These are phyloP conservation scores for Phoma sp. DNA, from an alignment of 2,329 filamentous ascomycete species.

Conservation along the genomic window DNA sequence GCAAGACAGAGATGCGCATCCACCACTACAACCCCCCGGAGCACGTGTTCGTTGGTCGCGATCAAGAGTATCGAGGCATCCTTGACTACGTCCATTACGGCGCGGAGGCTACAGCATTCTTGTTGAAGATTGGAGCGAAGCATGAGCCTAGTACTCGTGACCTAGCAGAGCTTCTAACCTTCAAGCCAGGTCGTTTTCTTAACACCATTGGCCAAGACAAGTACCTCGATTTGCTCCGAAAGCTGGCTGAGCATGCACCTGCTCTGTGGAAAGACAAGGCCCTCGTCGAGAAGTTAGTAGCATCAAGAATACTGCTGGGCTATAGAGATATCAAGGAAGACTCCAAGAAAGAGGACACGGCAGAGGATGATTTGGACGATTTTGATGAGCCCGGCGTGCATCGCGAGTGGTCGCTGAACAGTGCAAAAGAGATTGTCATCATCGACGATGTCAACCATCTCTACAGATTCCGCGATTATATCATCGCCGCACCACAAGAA, in stretches of 20 bases:
- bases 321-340: constrained; percentile 73
- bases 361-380: constrained; percentile 53
- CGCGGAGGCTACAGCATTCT: constrained; percentile 81
- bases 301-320: constrained; percentile 78
- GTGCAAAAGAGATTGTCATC: constrained; percentile 78
- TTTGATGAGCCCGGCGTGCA: constrained; percentile 53
- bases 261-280: constrained; percentile 78
- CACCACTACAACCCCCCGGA: constrained; percentile 68
- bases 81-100: constrained; percentile 98
- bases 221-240: constrained; percentile 82
- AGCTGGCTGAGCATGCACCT: constrained; percentile 74
- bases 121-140: constrained; percentile 88
- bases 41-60: constrained; percentile 79
- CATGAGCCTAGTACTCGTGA: constrained; percentile 87
- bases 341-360: constrained; percentile 51
- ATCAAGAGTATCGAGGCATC: constrained; percentile 80
- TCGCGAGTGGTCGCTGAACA: constrained; percentile 80
- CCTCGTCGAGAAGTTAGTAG: constrained; percentile 77
- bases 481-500: constrained; percentile 89
- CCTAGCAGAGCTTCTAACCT: constrained; percentile 81
- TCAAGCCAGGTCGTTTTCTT: constrained; percentile 81
- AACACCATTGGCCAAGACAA: constrained; percentile 83
- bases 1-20: constrained; percentile 49
- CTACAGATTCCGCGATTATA: constrained; percentile 81
- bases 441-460: constrained; percentile 62